These are phyloP conservation scores for Colletotrichum liaoningense DNA, from an alignment of 2,329 filamentous ascomycete species.

Conservation along the genomic window DNA sequence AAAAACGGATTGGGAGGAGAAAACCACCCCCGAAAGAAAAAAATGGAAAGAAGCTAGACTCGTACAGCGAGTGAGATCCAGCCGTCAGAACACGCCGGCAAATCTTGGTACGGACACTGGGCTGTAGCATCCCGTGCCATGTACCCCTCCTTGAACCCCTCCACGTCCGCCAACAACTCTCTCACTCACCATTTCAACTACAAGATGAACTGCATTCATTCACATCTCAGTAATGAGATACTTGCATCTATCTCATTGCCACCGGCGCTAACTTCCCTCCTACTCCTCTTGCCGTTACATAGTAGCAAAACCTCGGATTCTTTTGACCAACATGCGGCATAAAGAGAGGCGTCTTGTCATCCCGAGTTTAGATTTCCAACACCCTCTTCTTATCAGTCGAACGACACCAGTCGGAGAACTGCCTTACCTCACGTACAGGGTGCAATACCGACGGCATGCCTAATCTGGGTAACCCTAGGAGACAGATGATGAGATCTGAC, in stretches of 20 bases:
- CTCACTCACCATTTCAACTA: neutral
- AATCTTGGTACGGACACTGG: constrained; percentile 20
- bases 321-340: neutral
- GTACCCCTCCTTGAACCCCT: constrained; percentile 7
- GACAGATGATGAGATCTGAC: neutral
- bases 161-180: neutral
- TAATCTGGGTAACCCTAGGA: neutral
- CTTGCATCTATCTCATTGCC: neutral
- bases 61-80: constrained; percentile 24
- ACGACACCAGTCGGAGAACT: neutral
- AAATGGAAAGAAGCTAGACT: neutral
- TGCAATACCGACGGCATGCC: neutral
- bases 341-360: neutral
- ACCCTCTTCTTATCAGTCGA: neutral
- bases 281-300: neutral
- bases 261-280: neutral
- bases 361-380: neutral
- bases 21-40: no score
- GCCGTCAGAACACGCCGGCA: constrained; percentile 27
- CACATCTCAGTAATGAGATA: neutral
- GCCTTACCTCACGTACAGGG: neutral
- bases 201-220: constrained; percentile 2
- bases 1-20: neutral
- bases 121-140: neutral
- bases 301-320: neutral